Base-by-base conservation (phyloP, 495 filamentous ascomycete species). In the Trypethelium eluteriae region DNA sequence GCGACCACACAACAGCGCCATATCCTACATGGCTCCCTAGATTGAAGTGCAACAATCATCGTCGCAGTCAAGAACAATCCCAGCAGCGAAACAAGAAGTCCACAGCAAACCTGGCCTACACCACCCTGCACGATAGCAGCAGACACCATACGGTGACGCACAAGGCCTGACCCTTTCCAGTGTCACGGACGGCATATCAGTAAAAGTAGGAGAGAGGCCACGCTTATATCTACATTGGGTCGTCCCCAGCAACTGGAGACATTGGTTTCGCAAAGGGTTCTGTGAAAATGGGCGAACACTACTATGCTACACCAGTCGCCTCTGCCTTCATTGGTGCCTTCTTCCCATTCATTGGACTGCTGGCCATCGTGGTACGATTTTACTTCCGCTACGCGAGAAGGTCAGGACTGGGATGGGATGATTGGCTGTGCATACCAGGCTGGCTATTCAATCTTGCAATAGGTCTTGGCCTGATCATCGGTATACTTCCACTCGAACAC, bases 381-480 rank as follows among this genome's bases (percentile, higher is more conserved):
- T 59, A 34, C 36, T 36, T 59, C 18, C 53, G 53, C n/a, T 32
- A 36, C 36, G 53, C 32, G 6, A 34, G 53, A 32, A 59, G 36
- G 36, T 59, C 53, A 34, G 53, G 25, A 59, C 9, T 59, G 53
- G 32, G 53, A 35, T 59, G 53, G 53, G 53, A 59, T 36, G 53
- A 59, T 14, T 59, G 53, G 53, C 18, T 59, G 14, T 59, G 53
- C 53, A 59, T 59, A 35, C 53, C 53, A 7, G 53, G 53, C 6
- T 59, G 53, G 53, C 53, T 59, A 14, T 59, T 59, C 32, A 59
- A 59, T 36, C 53, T 59, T 9, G 53, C 53, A 4, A 59, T 59
- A 5, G 53, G 53, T 36, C 53, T 59, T 59, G 53, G 25, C 7
- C 36, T 59, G 53, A 36, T 59, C 53, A 59, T 59, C 14, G 53